Percentiles rank a stretch among this genome's conserved stretches.
Conservation (phyloP, 768 basidiomycete genomes). For the Amanita brunnescens region DNA sequence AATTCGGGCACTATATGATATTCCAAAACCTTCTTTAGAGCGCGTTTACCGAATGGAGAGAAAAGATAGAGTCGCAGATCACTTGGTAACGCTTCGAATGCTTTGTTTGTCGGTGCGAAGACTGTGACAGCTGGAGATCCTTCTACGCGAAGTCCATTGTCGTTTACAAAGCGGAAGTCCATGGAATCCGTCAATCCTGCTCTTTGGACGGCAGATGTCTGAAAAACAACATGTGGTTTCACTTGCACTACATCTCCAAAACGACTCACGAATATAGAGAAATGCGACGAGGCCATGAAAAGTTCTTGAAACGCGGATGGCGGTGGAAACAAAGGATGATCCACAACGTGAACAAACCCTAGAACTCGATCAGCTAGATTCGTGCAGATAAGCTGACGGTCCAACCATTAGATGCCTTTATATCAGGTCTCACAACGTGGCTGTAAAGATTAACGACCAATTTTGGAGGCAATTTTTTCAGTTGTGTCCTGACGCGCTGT, state of each 20-base stretch:
- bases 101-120: slow-evolving; percentile 47
- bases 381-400: neutral
- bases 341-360: slow-evolving; percentile 46
- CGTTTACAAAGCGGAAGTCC: slow-evolving; percentile 36
- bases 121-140: slow-evolving; percentile 40
- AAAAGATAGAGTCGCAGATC: slow-evolving; percentile 48
- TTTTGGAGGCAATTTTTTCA: slow-evolving; percentile 22
- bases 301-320: slow-evolving; percentile 40
- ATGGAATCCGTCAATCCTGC: slow-evolving; percentile 34
- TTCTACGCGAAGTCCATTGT: slow-evolving; percentile 29
- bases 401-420: slow-evolving; percentile 44
- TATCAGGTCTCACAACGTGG: slow-evolving; percentile 31
- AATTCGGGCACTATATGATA: slow-evolving; percentile 48
- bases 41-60: slow-evolving; percentile 46
- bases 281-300: slow-evolving; percentile 32
- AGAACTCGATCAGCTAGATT: neutral
- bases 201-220: slow-evolving; percentile 53
- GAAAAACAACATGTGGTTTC: neutral
- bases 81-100: slow-evolving; percentile 38
- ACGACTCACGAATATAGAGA: slow-evolving; percentile 38
- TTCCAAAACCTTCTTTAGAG: slow-evolving; percentile 43
- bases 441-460: slow-evolving; percentile 42
- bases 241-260: neutral
- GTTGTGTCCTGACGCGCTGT: slow-evolving; percentile 33
- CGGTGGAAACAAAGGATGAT: slow-evolving; percentile 48